Base-by-base conservation (phyloP, 2,329 filamentous ascomycete genomes). In the Cladosporium sp. region DNA sequence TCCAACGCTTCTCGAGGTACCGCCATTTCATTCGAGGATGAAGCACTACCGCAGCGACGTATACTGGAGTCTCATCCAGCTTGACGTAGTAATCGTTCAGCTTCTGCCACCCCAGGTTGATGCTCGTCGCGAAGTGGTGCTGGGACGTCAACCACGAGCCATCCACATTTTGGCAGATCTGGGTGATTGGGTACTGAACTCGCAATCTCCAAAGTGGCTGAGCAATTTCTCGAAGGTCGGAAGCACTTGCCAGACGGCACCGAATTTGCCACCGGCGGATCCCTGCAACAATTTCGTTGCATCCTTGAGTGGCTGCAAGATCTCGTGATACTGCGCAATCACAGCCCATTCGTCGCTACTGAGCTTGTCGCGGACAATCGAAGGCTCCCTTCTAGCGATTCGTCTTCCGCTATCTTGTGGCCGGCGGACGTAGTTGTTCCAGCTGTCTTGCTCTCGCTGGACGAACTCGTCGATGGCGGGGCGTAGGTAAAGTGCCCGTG, bases 1-100 rank as follows among this genome's bases (percentile, higher is more conserved):
- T 38, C 40, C 53, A 55, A 13, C 17, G 17, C 22, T 29, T 48
- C 45, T 40, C 17, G 36, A 52, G 47, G 19, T 32, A 49, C 17
- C 38, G 38, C 52, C 49, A 52, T 43, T 54, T 54, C 29, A 39
- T 38, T 18, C 43, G 43, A 39, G 52, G 52, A 29, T 54, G 49
- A 20, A 54, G 52, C 8, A 52, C 42, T 15, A 54, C 38, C n/a
- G 49, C 49, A 38, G 50, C 49, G 17, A 27, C 38, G 48, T 48
- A 49, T 27, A 52, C 44, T 27, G 43, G 43, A 12, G 42, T 36
- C 13, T 52, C 43, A 39, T 54, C 50, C 15, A 50, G 39, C 15
- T 41, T 24, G 11, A 13, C 15, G 38, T 52, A 52, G 43, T 54
- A 52, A 13, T 49, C 18, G 15, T 48, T 34, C 9, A 48, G 27